A percentile compares a stretch with the other conserved stretches of the same genome.
These are phyloP conservation scores for Incumbomyces lentus DNA, from an alignment of 2,329 filamentous ascomycete species.

Conservation along the genomic window DNA sequence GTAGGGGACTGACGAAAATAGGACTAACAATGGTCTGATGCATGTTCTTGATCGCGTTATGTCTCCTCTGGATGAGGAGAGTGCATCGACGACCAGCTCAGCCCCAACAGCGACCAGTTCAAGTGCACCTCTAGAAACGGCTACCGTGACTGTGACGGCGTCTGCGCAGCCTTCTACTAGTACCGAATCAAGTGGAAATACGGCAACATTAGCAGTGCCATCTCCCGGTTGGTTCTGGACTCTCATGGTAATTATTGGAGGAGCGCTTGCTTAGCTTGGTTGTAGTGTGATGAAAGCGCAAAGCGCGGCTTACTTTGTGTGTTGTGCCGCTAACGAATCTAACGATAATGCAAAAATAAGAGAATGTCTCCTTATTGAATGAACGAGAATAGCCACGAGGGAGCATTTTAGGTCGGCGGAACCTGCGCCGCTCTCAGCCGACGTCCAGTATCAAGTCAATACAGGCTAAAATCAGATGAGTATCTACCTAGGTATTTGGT, in stretches of 20 bases:
- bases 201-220: not conserved
- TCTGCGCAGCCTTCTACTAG: not conserved
- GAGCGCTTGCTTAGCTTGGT: not conserved
- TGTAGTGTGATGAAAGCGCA: no score
- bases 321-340: no score
- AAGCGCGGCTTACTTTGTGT: no score
- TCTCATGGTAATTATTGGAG: not conserved
- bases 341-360: no score
- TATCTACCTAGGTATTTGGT: no score
- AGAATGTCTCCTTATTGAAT: no score
- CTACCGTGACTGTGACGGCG: not conserved
- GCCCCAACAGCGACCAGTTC: not conserved
- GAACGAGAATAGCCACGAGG: no score
- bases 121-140: not conserved
- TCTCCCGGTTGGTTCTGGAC: not conserved
- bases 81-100: not conserved
- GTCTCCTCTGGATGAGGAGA: constrained; percentile 3
- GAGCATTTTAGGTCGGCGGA: no score
- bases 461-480: no score
- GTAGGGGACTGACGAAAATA: not conserved
- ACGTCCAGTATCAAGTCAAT: no score
- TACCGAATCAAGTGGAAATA: not conserved
- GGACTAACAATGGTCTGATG: constrained; percentile 9
- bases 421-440: no score
- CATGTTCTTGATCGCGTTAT: constrained; percentile 7